These are phyloP conservation scores for Comarum palustre DNA, from an alignment of 306 rosid genomes.

Conservation along the genomic window DNA sequence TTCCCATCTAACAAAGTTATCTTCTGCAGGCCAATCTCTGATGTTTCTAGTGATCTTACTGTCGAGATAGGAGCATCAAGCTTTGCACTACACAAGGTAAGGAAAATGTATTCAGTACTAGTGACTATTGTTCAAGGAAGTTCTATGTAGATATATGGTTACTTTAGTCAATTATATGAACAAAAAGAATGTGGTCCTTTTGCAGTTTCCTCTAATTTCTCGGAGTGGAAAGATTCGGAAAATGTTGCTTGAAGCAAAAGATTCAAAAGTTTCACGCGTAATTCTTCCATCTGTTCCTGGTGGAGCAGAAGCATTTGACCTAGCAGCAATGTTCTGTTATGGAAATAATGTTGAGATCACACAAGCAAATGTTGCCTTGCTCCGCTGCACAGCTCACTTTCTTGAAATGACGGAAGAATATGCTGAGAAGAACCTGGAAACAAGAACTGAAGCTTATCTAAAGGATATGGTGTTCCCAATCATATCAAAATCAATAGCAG, in stretches of 20 bases:
- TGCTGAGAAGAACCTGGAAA: constrained; percentile 68
- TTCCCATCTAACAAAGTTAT: constrained; percentile 29
- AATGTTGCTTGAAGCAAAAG: constrained; percentile 74
- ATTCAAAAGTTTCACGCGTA: constrained; percentile 60
- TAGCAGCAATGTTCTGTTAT: constrained; percentile 89
- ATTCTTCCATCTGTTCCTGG: constrained; percentile 68
- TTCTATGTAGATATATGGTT: background rate
- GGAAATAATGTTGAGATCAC: constrained; percentile 71
- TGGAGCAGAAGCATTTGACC: constrained; percentile 83
- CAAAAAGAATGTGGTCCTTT: constrained; percentile 1
- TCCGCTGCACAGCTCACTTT: constrained; percentile 66
- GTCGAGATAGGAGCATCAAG: constrained; percentile 81
- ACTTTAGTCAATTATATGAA: background rate
- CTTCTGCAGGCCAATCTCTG: constrained; percentile 91
- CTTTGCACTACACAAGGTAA: constrained; percentile 95
- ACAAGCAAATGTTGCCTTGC: constrained; percentile 69
- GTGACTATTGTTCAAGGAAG: background rate
- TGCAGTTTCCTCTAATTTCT: constrained; percentile 94
- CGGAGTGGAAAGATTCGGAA: constrained; percentile 83
- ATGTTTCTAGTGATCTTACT: constrained; percentile 86
- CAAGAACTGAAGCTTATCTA: constrained; percentile 58
- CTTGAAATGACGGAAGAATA: constrained; percentile 91
- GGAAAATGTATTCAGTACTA: constrained; percentile 10
- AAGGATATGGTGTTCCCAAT: constrained; percentile 66
- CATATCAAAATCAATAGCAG: constrained; percentile 67